Evolutionary conservation across 2,329 filamentous ascomycete species (phyloP).

Genomic region (Pseudopithomyces maydicus): DNA sequence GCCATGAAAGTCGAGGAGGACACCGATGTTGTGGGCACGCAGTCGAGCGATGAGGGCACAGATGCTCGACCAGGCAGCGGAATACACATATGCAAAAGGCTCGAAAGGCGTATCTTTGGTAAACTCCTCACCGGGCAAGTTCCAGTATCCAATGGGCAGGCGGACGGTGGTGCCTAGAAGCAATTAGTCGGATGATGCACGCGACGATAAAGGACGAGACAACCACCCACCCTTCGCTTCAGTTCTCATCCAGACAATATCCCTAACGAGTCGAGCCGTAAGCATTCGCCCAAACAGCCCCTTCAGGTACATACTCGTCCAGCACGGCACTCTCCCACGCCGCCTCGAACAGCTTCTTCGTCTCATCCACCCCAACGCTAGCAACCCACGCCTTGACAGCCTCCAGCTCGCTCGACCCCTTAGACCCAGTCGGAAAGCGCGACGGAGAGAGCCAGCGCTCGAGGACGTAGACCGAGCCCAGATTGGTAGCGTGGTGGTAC

Average conservation of each 20-base stretch:
- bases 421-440: slow-evolving; percentile 53
- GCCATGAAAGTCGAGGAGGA: slow-evolving; percentile 64
- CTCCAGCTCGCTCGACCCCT: slow-evolving; percentile 57
- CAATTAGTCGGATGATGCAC: background rate
- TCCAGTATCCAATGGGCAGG: slow-evolving; percentile 66
- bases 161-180: slow-evolving; percentile 56
- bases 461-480: slow-evolving; percentile 65
- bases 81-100: slow-evolving; percentile 55
- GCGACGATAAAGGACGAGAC: background rate
- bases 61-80: slow-evolving; percentile 59
- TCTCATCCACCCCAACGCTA: slow-evolving; percentile 53
- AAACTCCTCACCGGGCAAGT: slow-evolving; percentile 56
- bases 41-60: slow-evolving; percentile 54
- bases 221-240: slow-evolving; percentile 52
- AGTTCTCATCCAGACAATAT: slow-evolving; percentile 59
- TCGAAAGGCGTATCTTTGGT: slow-evolving; percentile 59
- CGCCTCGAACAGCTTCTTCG: slow-evolving; percentile 57
- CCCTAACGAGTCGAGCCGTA: slow-evolving; percentile 21
- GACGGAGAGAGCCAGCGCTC: slow-evolving; percentile 62
- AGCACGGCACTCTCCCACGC: slow-evolving; percentile 59
- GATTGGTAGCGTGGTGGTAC: slow-evolving; percentile 64
- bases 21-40: slow-evolving; percentile 56
- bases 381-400: slow-evolving; percentile 56
- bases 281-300: background rate
- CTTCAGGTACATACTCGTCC: slow-evolving; percentile 35